Evolutionary conservation across 2,329 filamentous ascomycete genomes (phyloP).

Genomic region (Scedosporium boydii): DNA sequence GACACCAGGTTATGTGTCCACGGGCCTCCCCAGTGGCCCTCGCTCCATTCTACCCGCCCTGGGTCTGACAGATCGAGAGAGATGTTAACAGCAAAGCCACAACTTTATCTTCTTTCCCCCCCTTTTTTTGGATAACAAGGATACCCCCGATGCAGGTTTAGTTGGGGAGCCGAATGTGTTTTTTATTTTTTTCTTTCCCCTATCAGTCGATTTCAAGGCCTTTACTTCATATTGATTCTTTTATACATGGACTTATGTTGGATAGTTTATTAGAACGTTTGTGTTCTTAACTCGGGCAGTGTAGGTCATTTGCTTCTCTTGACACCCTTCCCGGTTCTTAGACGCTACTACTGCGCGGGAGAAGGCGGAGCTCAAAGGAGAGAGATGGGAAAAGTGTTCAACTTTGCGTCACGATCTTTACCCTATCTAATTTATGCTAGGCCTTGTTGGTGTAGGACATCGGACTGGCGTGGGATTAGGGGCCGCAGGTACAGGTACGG

Average conservation of each 20-base stretch:
- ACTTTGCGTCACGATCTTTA: too few relatives aligned
- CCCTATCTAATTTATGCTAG: too few relatives aligned
- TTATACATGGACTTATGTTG: neutral
- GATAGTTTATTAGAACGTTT: neutral
- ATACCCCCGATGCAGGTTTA: neutral
- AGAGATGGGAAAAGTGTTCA: too few relatives aligned
- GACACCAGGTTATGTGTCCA: too few relatives aligned
- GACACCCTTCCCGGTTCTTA: too few relatives aligned
- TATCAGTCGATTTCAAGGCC: neutral
- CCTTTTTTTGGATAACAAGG: neutral
- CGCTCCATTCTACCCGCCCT: neutral
- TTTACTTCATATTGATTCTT: neutral
- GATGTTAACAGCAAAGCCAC: conserved; percentile 7
- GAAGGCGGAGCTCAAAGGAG: too few relatives aligned
- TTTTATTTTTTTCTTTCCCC: neutral
- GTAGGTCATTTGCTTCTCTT: too few relatives aligned
- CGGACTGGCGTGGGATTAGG: too few relatives aligned
- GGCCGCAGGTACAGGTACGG: too few relatives aligned
- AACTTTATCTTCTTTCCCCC: neutral
- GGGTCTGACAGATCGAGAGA: neutral
- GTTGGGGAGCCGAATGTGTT: neutral
- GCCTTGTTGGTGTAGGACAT: too few relatives aligned
- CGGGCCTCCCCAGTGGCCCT: neutral
- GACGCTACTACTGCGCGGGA: too few relatives aligned
- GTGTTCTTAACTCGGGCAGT: neutral